A percentile compares a stretch with the other conserved stretches of the same genome.
Conservation (phyloP, 345 rosid genomes). For the Ceriops zippeliana region DNA sequence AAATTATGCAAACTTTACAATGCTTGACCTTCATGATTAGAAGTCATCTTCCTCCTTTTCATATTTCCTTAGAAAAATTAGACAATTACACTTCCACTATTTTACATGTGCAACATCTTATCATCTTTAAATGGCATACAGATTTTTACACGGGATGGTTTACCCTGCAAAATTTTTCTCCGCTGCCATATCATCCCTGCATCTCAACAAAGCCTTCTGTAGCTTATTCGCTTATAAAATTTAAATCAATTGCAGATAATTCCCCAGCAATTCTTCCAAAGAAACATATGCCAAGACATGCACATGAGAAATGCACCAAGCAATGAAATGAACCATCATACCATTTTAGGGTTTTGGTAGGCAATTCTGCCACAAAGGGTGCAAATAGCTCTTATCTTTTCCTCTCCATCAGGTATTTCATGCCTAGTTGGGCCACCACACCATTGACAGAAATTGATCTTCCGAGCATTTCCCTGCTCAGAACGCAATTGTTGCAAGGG, state of each 20-base stretch:
- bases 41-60: neutral
- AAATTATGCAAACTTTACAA: neutral
- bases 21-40: neutral
- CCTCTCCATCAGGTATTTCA: conserved; percentile 88
- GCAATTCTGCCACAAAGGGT: conserved; percentile 68
- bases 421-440: conserved; percentile 94
- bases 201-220: too few relatives aligned
- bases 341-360: conserved; percentile 98
- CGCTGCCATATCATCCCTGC: too few relatives aligned
- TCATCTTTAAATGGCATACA: neutral
- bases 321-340: conserved; percentile 19
- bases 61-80: neutral
- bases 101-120: neutral
- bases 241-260: too few relatives aligned
- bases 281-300: too few relatives aligned
- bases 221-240: too few relatives aligned
- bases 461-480: conserved; percentile 55
- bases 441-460: conserved; percentile 90
- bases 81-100: neutral
- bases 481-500: neutral
- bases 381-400: conserved; percentile 85
- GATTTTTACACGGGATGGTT: neutral
- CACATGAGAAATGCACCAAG: neutral
- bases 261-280: too few relatives aligned
- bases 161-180: neutral